Evolutionary conservation across 2,329 filamentous ascomycete genomes (phyloP).

Genomic region (Calonectria pauciramosa): DNA sequence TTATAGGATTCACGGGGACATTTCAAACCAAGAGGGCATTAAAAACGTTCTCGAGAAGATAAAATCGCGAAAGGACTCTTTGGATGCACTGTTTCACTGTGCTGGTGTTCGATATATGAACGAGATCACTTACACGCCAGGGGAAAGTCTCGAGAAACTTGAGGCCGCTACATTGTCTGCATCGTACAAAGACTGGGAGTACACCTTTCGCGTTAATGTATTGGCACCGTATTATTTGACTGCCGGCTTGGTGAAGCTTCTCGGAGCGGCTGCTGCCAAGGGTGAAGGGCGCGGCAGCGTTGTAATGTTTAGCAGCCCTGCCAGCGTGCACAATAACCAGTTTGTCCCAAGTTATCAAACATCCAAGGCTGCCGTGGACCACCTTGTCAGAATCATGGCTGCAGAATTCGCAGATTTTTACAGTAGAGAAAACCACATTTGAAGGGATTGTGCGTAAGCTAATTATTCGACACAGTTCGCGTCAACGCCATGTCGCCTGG

Average conservation of each 20-base stretch:
- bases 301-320: constrained; percentile 9
- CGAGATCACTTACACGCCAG: not conserved
- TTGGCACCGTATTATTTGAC: constrained; percentile 3
- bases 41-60: not conserved
- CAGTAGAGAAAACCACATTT: not conserved
- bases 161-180: constrained; percentile 7
- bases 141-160: not conserved
- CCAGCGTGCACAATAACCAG: constrained; percentile 7
- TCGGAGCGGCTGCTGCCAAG: not conserved
- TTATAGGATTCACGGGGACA: not conserved
- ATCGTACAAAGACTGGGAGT: not conserved
- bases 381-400: constrained; percentile 3
- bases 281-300: not conserved
- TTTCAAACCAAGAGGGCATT: not conserved
- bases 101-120: constrained; percentile 9
- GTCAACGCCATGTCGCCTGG: constrained; percentile 8
- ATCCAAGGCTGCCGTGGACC: constrained; percentile 4
- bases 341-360: constrained; percentile 9
- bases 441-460: not conserved
- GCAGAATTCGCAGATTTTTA: constrained; percentile 12
- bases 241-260: not conserved
- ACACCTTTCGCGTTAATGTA: not conserved
- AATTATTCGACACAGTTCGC: not conserved
- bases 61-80: not conserved
- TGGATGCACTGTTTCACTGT: constrained; percentile 1